Evolutionary conservation across 306 rosid genomes (phyloP).

Genomic region (Glycine soja): DNA sequence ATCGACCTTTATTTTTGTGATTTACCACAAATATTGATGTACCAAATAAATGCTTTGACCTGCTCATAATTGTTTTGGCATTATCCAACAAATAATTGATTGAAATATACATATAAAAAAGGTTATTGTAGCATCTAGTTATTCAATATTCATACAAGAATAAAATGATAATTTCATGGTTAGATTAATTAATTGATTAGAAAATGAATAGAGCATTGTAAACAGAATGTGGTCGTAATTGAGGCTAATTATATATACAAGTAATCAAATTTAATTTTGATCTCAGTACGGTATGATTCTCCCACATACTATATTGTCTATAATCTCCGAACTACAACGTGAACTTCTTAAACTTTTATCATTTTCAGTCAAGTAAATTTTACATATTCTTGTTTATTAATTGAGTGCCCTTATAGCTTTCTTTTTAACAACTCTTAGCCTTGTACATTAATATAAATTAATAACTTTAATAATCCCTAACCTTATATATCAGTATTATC

Average conservation of each 20-base stretch:
- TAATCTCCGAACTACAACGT: not conserved
- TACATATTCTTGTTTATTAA: not conserved
- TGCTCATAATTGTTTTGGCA: not conserved
- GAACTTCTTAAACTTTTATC: not conserved
- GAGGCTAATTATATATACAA: not conserved
- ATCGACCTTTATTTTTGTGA: too few relatives aligned
- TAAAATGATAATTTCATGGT: not conserved
- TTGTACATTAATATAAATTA: too few relatives aligned
- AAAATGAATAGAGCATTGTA: not conserved
- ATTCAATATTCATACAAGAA: not conserved
- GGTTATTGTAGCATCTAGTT: not conserved
- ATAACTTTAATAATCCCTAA: too few relatives aligned
- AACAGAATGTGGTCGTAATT: conserved; percentile 1
- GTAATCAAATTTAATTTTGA: conserved; percentile 10
- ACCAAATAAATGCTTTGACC: not conserved
- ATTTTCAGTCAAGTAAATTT: not conserved
- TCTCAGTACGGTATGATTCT: not conserved
- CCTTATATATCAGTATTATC: not conserved
- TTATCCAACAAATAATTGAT: too few relatives aligned
- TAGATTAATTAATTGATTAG: conserved; percentile 16
- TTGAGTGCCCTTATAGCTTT: not conserved
- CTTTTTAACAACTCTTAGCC: not conserved
- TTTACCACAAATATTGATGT: not conserved
- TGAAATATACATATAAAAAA: too few relatives aligned
- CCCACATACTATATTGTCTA: not conserved